Base-by-base conservation (phyloP, 257 asterid species). In the Echium plantagineum region DNA sequence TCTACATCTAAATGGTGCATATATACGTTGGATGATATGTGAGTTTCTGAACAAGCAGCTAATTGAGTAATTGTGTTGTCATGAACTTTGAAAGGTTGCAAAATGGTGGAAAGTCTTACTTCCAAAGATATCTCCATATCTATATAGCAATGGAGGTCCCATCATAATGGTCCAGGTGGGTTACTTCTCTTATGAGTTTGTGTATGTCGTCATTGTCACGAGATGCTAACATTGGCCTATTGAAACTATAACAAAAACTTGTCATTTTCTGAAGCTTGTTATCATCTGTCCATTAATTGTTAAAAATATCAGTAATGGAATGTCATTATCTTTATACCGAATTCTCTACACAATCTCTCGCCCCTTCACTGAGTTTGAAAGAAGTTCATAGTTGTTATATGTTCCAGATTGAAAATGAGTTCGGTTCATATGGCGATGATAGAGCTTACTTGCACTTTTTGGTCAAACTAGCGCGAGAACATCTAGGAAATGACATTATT, bases 361-460 rank as follows among this genome's bases (percentile, higher is more conserved):
- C 5, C 21, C 57, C 24, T 53, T 21, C 22, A n/a, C n/a, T n/a
- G n/a, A n/a, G n/a, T n/a, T n/a, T n/a, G n/a, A n/a, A n/a, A n/a
- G n/a, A n/a, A n/a, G n/a, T n/a, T n/a, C n/a, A 53, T 19, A 52
- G 21, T 17, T 30, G 62, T 57, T 20, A 24, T 30, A 7, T 57
- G 22, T 22, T 55, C 71, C 90, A 91, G 98, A 82, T 91, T 69
- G 98, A 91, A 78, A 91, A 91, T 69, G 98, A 91, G 80, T 91
- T 77, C 76, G 98, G 98, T 75, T 91, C 98, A 32, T 88, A 79
- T 51, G 96, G 96, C 21, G 82, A 81, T 62, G 98, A 91, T 78
- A 81, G 83, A 81, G 84, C 82, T 21, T 91, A 91, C 87, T 81
- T 91, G 62, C 93, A 81, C 77, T 82, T 78, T 77, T 71, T 91